Conservation (phyloP, 1,284 basidiomycete species). For the Cryptococcus sp. region DNA sequence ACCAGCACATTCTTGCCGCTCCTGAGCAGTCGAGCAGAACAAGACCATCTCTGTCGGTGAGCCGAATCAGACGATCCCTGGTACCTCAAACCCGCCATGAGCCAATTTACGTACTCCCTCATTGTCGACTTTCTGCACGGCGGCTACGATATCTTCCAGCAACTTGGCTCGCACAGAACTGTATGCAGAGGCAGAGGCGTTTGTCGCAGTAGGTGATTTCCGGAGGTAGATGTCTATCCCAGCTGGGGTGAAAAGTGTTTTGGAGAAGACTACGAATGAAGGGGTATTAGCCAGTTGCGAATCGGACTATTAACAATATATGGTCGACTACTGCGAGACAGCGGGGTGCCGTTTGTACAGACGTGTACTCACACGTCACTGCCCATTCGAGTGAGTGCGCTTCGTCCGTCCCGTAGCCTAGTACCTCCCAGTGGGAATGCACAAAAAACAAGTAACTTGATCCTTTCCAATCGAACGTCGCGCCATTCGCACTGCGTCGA, state of each 20-base stretch:
- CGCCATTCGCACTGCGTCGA: conserved; percentile 38
- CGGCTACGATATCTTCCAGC: conserved; percentile 24
- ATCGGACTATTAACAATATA: no score
- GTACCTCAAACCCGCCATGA: conserved; percentile 34
- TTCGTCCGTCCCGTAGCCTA: conserved; percentile 54
- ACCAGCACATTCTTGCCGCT: no score
- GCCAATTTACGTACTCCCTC: conserved; percentile 27
- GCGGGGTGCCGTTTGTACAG: not conserved
- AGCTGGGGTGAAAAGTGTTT: conserved; percentile 60
- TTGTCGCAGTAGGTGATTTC: conserved; percentile 4
- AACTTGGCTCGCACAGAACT: conserved; percentile 15
- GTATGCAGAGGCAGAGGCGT: conserved; percentile 1
- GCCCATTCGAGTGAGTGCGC: conserved; percentile 53
- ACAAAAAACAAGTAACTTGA: conserved; percentile 56
- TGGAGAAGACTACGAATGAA: conserved; percentile 53
- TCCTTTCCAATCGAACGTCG: conserved; percentile 58
- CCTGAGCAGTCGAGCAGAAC: not conserved
- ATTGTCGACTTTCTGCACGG: conserved; percentile 17
- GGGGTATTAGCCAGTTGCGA: not conserved
- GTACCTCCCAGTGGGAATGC: conserved; percentile 58
- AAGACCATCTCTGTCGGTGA: not conserved
- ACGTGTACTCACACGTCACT: conserved; percentile 53
- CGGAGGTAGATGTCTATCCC: conserved; percentile 59
- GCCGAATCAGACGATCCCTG: conserved; percentile 24
- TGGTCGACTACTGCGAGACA: not conserved